These are phyloP conservation scores for Tuber microsphaerosporum DNA, from an alignment of 495 filamentous ascomycete genomes.

Conservation along the genomic window DNA sequence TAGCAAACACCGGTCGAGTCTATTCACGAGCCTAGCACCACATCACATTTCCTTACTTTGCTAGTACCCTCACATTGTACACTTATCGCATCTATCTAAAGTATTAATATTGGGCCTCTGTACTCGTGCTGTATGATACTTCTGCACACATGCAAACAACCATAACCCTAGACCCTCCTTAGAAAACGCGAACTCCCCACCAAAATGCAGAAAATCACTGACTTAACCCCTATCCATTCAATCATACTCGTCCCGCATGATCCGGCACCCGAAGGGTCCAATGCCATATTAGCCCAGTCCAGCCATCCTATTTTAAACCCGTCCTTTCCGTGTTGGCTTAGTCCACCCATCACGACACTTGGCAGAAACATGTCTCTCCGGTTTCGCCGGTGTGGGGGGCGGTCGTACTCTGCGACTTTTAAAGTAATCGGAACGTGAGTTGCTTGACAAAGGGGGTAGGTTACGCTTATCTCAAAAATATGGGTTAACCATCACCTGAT, in stretches of 20 bases:
- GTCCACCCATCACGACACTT: background rate
- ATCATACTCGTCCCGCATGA: background rate
- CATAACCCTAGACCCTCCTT: background rate
- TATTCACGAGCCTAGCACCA: background rate
- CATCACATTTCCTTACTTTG: background rate
- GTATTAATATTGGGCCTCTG: background rate
- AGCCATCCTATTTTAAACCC: too few relatives aligned
- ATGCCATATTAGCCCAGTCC: too few relatives aligned
- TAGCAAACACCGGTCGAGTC: background rate
- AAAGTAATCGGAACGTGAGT: too few relatives aligned
- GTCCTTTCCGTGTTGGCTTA: background rate
- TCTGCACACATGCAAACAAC: background rate
- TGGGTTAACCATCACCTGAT: too few relatives aligned
- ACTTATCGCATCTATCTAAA: background rate
- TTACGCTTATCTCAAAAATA: too few relatives aligned
- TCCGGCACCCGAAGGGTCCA: background rate
- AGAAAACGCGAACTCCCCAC: too few relatives aligned
- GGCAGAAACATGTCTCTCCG: background rate
- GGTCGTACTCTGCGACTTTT: too few relatives aligned
- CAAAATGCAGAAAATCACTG: background rate
- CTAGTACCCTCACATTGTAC: background rate
- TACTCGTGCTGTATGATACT: too few relatives aligned
- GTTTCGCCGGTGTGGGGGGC: background rate
- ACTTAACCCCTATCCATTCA: background rate
- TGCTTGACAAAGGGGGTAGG: too few relatives aligned